phyloP scores from a whole-genome alignment of 2,329 filamentous ascomycete genomes.

The Monosporascus sp. region DNA sequence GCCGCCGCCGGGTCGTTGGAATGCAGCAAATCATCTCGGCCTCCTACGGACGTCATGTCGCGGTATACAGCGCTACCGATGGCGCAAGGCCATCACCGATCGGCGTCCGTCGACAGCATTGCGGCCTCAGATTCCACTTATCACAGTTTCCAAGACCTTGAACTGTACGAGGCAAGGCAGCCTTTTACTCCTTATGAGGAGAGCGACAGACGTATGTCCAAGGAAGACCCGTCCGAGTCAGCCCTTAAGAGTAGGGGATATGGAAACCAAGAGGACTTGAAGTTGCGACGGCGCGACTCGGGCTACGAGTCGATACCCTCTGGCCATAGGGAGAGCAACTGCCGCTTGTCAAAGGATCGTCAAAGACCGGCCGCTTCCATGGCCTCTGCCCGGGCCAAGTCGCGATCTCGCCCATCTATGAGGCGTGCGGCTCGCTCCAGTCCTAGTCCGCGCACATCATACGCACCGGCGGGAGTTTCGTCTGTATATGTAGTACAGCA shows the following conservation, averaged over 20 bases:
- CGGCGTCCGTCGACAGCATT: constrained; percentile 35
- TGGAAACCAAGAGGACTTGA: not conserved
- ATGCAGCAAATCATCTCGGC: constrained; percentile 8
- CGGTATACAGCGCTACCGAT: constrained; percentile 14
- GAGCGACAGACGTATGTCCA: constrained; percentile 6
- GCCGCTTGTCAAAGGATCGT: constrained; percentile 15
- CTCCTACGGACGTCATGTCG: constrained; percentile 16
- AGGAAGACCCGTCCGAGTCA: constrained; percentile 25
- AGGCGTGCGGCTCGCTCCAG: constrained; percentile 36
- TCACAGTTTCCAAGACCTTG: constrained; percentile 49
- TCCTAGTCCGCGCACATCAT: constrained; percentile 20
- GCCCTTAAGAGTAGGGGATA: constrained; percentile 22
- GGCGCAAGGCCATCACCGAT: constrained; percentile 16
- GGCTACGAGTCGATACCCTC: constrained; percentile 50
- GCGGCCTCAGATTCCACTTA: constrained; percentile 46
- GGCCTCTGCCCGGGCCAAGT: constrained; percentile 26
- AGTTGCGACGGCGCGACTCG: constrained; percentile 50
- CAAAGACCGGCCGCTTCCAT: constrained; percentile 23
- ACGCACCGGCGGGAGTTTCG: constrained; percentile 20
- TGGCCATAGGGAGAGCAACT: constrained; percentile 33
- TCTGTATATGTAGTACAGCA: constrained; percentile 6
- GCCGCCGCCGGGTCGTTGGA: not conserved
- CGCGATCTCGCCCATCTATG: constrained; percentile 35
- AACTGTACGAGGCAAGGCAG: constrained; percentile 38
- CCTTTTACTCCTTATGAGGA: constrained; percentile 7